Conservation (phyloP, 257 asterid genomes). For the Jasminum sambac region DNA sequence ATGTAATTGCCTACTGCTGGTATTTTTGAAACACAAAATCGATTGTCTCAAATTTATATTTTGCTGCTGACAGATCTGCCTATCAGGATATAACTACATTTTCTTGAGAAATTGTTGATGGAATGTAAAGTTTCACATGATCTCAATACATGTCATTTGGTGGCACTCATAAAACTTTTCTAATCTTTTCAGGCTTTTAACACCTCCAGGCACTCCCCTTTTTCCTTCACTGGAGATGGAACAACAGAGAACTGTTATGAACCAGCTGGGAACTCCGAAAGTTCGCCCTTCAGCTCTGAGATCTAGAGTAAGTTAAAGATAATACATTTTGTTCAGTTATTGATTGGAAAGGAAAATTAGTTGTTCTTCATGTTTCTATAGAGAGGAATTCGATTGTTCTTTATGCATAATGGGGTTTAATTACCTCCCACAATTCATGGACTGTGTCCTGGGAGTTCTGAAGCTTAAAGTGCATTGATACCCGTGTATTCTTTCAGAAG, state of each 20-base stretch:
- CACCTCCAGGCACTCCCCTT: slow-evolving; percentile 29
- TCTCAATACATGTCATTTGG: neutral
- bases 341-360: neutral
- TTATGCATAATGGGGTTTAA: neutral
- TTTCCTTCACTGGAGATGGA: slow-evolving; percentile 31
- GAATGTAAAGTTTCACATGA: neutral
- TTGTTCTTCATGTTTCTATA: neutral
- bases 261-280: slow-evolving; percentile 23
- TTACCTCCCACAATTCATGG: neutral
- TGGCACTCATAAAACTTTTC: neutral
- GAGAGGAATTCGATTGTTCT: neutral
- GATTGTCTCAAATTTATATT: neutral
- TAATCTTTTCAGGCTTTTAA: slow-evolving; percentile 24
- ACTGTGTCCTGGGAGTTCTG: neutral
- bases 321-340: neutral
- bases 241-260: slow-evolving; percentile 16
- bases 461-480: neutral
- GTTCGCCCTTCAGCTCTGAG: slow-evolving; percentile 25
- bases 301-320: slow-evolving; percentile 26
- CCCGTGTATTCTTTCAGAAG: neutral
- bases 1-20: neutral
- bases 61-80: neutral
- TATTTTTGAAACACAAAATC: neutral
- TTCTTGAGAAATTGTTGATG: neutral
- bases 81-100: neutral